Conservation (phyloP, 2,329 filamentous ascomycete species). For the Cladosporium sp. region DNA sequence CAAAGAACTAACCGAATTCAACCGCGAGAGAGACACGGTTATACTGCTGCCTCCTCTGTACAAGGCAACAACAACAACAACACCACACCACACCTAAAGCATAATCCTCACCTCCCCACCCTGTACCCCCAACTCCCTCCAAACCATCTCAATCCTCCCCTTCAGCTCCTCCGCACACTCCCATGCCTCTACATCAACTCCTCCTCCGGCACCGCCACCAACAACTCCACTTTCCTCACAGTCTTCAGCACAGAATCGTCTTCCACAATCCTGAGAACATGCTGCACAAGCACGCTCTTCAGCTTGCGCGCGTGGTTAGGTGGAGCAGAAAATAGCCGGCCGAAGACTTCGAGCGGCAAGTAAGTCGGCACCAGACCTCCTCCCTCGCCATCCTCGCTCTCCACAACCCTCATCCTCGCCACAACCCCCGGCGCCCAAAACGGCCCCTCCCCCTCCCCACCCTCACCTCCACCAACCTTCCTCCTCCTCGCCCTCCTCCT, state of each 20-base stretch:
- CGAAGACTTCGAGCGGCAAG: background rate
- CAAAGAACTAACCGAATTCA: background rate
- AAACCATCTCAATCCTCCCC: background rate
- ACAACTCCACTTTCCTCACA: constrained; percentile 1
- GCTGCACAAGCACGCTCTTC: background rate
- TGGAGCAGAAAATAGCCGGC: background rate
- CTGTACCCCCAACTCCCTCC: background rate
- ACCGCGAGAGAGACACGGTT: background rate
- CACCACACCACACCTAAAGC: background rate
- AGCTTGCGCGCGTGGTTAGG: background rate
- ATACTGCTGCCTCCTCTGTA: background rate
- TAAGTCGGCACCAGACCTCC: background rate
- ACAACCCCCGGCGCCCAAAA: background rate
- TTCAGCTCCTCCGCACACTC: background rate
- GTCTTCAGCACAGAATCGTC: background rate
- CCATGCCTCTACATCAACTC: background rate
- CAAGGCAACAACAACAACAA: background rate
- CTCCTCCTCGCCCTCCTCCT: background rate
- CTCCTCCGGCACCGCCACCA: background rate
- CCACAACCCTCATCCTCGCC: background rate
- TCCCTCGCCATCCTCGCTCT: no score
- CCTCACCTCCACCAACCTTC: no score
- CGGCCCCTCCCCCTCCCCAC: background rate
- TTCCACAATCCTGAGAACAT: background rate
- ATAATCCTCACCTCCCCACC: background rate